These are phyloP conservation scores for Farysia itapuensis DNA, from an alignment of 1,284 basidiomycete species.

Conservation along the genomic window DNA sequence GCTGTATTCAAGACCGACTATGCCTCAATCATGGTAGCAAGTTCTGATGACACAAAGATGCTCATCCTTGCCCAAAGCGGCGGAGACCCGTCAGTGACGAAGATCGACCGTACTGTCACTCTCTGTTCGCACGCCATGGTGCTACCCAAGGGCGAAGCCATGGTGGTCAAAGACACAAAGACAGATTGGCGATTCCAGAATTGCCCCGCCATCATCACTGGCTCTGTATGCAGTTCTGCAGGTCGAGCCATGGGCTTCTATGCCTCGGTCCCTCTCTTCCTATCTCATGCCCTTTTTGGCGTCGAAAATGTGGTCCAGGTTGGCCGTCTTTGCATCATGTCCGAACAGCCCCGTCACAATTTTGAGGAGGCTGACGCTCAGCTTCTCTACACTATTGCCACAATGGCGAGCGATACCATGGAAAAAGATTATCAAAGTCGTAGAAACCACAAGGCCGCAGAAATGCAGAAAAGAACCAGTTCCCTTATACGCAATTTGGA, in stretches of 20 bases:
- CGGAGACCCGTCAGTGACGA: slow-evolving; percentile 5
- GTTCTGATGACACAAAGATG: slow-evolving; percentile 21
- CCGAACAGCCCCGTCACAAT: slow-evolving; percentile 17
- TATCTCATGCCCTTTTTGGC: slow-evolving; percentile 17
- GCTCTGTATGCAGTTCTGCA: slow-evolving; percentile 15
- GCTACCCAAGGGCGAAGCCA: slow-evolving; percentile 25
- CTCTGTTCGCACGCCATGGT: slow-evolving; percentile 48
- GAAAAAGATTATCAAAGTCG: slow-evolving; percentile 34
- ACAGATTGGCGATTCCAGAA: slow-evolving; percentile 42
- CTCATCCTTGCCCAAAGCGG: slow-evolving; percentile 34
- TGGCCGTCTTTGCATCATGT: slow-evolving; percentile 43
- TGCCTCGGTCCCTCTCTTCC: slow-evolving; percentile 39
- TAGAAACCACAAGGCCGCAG: slow-evolving; percentile 20
- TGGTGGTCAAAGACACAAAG: slow-evolving; percentile 28
- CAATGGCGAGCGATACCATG: slow-evolving; percentile 41
- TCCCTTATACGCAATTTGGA: slow-evolving; percentile 24
- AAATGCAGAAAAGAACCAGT: slow-evolving; percentile 33
- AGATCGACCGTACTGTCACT: slow-evolving; percentile 11
- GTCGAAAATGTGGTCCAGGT: slow-evolving; percentile 27
- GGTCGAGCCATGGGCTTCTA: slow-evolving; percentile 40
- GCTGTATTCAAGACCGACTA: slow-evolving; percentile 37
- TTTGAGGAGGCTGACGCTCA: slow-evolving; percentile 35
- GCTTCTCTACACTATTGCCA: slow-evolving; percentile 33
- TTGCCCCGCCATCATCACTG: slow-evolving; percentile 20
- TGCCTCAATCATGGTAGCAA: slow-evolving; percentile 34